phyloP scores from a whole-genome alignment of 352 stramenopile genomes.

The Globisporangium viniferum region DNA sequence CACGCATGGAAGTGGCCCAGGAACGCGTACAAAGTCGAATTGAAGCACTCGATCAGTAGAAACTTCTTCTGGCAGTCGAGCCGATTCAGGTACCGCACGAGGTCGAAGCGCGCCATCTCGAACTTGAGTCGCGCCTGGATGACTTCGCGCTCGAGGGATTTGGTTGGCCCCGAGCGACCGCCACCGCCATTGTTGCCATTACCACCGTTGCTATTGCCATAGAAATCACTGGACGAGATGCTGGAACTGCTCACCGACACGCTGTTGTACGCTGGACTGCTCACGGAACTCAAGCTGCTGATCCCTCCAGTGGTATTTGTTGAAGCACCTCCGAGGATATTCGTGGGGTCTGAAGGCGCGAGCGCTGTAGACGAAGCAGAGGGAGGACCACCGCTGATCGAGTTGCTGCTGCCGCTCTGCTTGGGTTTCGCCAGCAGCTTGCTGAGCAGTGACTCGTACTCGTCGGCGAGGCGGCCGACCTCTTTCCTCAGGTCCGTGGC shows the following conservation, averaged over 20 bases:
- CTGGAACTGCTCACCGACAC: constrained; percentile 4
- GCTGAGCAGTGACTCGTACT: constrained; percentile 80
- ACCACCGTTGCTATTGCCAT: neutral
- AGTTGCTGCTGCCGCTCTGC: constrained; percentile 33
- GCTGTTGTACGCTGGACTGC: constrained; percentile 14
- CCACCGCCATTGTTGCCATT: neutral
- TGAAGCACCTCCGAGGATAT: constrained; percentile 13
- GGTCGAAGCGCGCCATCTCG: constrained; percentile 80
- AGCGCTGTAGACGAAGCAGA: constrained; percentile 11
- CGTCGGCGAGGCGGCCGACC: constrained; percentile 59
- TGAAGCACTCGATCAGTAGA: constrained; percentile 80
- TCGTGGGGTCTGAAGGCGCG: constrained; percentile 13
- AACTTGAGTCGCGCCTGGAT: constrained; percentile 60
- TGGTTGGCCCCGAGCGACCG: neutral
- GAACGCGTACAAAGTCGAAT: constrained; percentile 79
- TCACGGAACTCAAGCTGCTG: neutral
- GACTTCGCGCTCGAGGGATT: constrained; percentile 66
- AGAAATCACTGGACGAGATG: constrained; percentile 11
- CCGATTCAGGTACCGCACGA: constrained; percentile 81
- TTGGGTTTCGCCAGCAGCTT: constrained; percentile 75
- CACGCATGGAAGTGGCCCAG: constrained; percentile 79
- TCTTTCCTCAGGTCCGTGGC: constrained; percentile 67
- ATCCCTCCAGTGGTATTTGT: neutral
- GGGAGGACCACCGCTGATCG: neutral
- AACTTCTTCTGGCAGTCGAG: constrained; percentile 86